phyloP scores from a whole-genome alignment of 1,284 basidiomycete genomes.

The Microstroma glucosiphilum region DNA sequence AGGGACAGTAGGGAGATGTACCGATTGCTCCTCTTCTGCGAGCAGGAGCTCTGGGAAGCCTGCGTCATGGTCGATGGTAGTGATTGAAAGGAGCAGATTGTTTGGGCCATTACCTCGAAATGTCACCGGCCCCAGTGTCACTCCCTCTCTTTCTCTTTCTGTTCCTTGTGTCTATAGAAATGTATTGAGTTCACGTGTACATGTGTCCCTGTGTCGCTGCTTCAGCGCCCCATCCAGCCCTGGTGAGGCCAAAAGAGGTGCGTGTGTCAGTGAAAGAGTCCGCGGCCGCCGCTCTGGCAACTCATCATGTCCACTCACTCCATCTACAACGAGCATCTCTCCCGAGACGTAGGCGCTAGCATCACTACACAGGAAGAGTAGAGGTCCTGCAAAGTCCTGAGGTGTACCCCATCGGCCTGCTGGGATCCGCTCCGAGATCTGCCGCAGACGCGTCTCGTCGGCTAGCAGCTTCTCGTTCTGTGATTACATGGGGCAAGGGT shows the following conservation, averaged over 20 bases:
- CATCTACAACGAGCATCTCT: slow-evolving; percentile 57
- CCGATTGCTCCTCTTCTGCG: slow-evolving; percentile 26
- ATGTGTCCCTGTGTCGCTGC: no score
- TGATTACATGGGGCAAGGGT: slow-evolving; percentile 4
- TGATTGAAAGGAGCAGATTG: neutral
- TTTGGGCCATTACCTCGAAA: no score
- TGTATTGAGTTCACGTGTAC: no score
- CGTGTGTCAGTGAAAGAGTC: neutral
- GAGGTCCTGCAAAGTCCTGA: slow-evolving; percentile 78
- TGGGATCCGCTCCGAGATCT: slow-evolving; percentile 68
- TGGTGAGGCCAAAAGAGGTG: neutral
- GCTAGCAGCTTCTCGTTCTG: slow-evolving; percentile 66
- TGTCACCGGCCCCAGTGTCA: no score
- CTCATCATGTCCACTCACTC: slow-evolving; percentile 16
- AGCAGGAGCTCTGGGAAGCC: slow-evolving; percentile 29
- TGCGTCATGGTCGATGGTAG: slow-evolving; percentile 6
- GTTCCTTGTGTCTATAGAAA: no score
- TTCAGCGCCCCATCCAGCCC: slow-evolving; percentile 1
- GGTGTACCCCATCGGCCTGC: slow-evolving; percentile 74
- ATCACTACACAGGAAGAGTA: slow-evolving; percentile 78
- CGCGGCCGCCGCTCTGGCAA: neutral
- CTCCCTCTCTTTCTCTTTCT: no score
- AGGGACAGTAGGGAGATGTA: neutral
- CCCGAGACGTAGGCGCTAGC: slow-evolving; percentile 87
- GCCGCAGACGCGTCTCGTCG: slow-evolving; percentile 68